Percentiles rank a stretch among this genome's conserved stretches.
Conservation (phyloP, 768 basidiomycete genomes). For the Termitomyces sp. region DNA sequence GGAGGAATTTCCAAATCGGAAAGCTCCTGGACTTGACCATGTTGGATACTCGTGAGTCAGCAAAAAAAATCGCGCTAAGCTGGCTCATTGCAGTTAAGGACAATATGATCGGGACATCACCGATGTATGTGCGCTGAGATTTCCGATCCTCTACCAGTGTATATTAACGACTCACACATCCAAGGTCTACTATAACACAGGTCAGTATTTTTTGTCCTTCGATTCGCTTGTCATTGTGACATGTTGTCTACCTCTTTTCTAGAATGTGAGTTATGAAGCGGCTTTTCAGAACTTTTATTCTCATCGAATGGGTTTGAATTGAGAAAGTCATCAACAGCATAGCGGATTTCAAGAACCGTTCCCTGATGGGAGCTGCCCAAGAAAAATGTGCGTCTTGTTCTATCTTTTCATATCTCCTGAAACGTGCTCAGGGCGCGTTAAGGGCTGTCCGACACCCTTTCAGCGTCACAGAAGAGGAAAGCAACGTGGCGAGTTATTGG, state of each 20-base stretch:
- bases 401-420: neutral
- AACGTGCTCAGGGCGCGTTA: neutral
- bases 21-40: conserved; percentile 59
- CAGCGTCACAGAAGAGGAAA: neutral
- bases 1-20: conserved; percentile 63
- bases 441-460: neutral
- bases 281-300: no score
- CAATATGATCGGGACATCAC: neutral
- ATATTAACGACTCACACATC: neutral
- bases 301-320: no score
- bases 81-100: neutral
- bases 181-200: neutral
- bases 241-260: neutral
- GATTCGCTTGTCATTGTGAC: neutral
- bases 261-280: no score
- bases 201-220: neutral
- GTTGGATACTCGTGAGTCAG: conserved; percentile 51
- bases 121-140: neutral
- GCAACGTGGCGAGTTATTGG: neutral
- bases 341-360: conserved; percentile 48
- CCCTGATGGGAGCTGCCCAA: conserved; percentile 53
- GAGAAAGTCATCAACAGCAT: conserved; percentile 39
- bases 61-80: neutral
- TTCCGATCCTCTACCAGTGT: no score
- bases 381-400: conserved; percentile 48